Evolutionary conservation across 2,329 filamentous ascomycete genomes (phyloP).

Genomic region (Diatrype stigma): DNA sequence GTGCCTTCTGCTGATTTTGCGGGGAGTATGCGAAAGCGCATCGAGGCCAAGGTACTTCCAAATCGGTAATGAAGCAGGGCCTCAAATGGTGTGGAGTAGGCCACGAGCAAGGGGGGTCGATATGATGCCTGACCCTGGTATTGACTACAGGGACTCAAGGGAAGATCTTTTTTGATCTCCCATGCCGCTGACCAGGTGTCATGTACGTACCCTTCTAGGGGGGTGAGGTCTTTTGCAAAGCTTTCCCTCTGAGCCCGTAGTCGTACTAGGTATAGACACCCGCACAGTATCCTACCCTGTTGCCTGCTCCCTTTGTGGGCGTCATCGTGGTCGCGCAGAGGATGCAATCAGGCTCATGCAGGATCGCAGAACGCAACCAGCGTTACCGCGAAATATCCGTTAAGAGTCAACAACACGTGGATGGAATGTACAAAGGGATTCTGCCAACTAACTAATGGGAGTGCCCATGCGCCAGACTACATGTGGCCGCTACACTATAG

Average conservation of each 20-base stretch:
- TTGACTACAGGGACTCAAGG: slow-evolving; percentile 22
- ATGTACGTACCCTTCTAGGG: slow-evolving; percentile 15
- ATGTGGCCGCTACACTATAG: not conserved
- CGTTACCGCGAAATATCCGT: not conserved
- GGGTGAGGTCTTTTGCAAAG: too few species aligned
- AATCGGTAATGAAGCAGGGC: slow-evolving; percentile 28
- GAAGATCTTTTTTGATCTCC: slow-evolving; percentile 28
- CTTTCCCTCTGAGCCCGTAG: too few species aligned
- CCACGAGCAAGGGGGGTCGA: slow-evolving; percentile 27
- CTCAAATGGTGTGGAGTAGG: slow-evolving; percentile 23
- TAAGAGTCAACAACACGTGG: not conserved
- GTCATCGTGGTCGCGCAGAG: not conserved
- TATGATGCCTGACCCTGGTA: slow-evolving; percentile 23
- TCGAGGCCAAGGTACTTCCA: slow-evolving; percentile 26
- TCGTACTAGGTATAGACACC: not conserved
- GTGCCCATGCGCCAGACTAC: not conserved
- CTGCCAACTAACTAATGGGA: not conserved
- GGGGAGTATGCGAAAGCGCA: slow-evolving; percentile 24
- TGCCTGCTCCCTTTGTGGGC: not conserved
- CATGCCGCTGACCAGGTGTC: slow-evolving; percentile 20
- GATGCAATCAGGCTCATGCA: not conserved
- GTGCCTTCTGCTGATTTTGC: slow-evolving; percentile 27
- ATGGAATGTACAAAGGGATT: not conserved
- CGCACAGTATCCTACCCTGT: not conserved
- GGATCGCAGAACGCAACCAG: not conserved